A percentile compares a stretch with the other conserved stretches of the same genome.
phyloP scores from a whole-genome alignment of 2,329 filamentous ascomycete species.

The Neodidymelliopsis sp. region DNA sequence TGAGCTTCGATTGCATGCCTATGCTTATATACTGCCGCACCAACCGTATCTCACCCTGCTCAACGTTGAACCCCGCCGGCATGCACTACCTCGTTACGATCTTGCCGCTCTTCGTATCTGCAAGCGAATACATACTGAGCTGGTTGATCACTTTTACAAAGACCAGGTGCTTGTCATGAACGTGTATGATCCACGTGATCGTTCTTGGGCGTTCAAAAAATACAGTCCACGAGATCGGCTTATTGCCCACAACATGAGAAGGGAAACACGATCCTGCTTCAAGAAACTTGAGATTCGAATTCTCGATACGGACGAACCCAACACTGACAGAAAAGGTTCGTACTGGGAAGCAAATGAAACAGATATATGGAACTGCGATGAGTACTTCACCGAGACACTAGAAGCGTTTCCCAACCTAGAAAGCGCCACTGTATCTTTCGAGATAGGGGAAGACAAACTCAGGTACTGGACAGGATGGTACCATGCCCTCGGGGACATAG shows the following conservation, averaged over 20 bases:
- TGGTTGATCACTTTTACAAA: constrained; percentile 13
- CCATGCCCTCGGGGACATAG: constrained; percentile 2
- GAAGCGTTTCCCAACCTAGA: constrained; percentile 10
- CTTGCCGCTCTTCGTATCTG: constrained; percentile 13
- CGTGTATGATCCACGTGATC: constrained; percentile 1
- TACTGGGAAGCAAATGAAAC: constrained; percentile 7
- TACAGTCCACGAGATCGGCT: constrained; percentile 8
- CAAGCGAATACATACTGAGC: constrained; percentile 5
- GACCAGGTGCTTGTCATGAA: constrained; percentile 13
- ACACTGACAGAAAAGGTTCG: constrained; percentile 7
- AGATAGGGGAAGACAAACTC: constrained; percentile 2
- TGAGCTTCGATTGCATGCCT: constrained; percentile 12
- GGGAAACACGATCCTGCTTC: constrained; percentile 6
- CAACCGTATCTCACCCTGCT: constrained; percentile 14
- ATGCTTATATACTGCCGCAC: constrained; percentile 8
- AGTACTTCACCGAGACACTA: constrained; percentile 10
- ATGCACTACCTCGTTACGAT: constrained; percentile 15
- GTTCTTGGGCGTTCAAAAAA: not conserved
- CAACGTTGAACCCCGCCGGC: constrained; percentile 7
- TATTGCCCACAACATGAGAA: constrained; percentile 7
- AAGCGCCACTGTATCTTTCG: constrained; percentile 12
- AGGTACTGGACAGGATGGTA: constrained; percentile 3
- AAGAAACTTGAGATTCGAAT: constrained; percentile 2
- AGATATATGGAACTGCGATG: constrained; percentile 2
- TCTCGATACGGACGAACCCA: constrained; percentile 5